Base-by-base conservation (phyloP, 148 eudicot genomes). In the Selenicereus undatus region DNA sequence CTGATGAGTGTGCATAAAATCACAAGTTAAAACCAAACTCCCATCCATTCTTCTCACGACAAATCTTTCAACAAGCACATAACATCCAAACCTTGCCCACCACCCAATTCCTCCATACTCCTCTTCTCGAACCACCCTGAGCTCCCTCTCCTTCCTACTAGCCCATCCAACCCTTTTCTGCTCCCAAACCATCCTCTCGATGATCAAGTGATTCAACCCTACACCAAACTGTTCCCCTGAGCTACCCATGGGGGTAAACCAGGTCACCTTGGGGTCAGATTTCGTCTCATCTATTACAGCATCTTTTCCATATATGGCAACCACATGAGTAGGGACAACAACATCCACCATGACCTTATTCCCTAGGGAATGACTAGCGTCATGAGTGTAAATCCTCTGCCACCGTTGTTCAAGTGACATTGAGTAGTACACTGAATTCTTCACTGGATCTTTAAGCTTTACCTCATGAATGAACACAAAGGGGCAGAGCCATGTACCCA, bases 1-100 rank as follows among this genome's bases (percentile, higher is more conserved):
- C 60, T 75, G 81, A 66, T 82, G 82, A 32, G 86, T 81, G 60
- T 91, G 90, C 75, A 83, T 88, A 76, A 91, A 91, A 74, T 86
- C 88, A 83, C 82, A 89, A 8, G 84, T 88, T 5, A 89, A 52
- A 52, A 83, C 82, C 88, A 91, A 74, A 62, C 84, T 85, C 20
- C 88, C 92, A 84, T 91, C 92, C 89, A 84, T 84, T 82, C 92
- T 89, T 64, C 77, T 88, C 43, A 88, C 62, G 18, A 84, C 83
- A 82, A 90, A 90, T 30, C 90, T 88, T 81, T 90, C 94, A 66
- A 89, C 89, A 87, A 88, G 84, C 43, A 91, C 86, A 87, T 88
- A 91, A 80, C 92, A 90, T 20, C 88, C 90, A 80, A 90, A 88
- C 75, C 51, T 88, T 48, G 76, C 86, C 90, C 92, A 90, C 76